Evolutionary conservation across 805 yeast species (phyloP), one percentile per base, ranked within the genome.

Genomic region (Yarrowia divulgata): DNA sequence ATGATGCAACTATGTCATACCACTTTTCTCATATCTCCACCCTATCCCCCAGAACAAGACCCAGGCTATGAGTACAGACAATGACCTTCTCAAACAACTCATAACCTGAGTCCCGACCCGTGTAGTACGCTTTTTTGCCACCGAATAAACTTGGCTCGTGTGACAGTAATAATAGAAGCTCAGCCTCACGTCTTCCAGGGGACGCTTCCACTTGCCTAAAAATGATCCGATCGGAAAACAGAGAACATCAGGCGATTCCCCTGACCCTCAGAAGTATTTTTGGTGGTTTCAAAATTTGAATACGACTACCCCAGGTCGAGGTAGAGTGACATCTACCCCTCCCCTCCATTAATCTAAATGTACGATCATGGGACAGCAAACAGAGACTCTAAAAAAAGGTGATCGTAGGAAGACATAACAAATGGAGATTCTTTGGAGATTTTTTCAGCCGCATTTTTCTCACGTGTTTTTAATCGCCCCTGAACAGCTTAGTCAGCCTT

Each of bases 101-200:
- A n/a, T n/a, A n/a, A n/a, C n/a, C n/a, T n/a, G n/a, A n/a, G n/a
- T n/a, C n/a, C n/a, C n/a, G n/a, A n/a, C n/a, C n/a, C n/a, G n/a
- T n/a, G n/a, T n/a, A n/a, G n/a, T n/a, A n/a, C n/a, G n/a, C n/a
- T n/a, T n/a, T n/a, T n/a, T n/a, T 32, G 54, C 54, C 54, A 49
- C 54, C 54, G 54, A 49, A 49, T 49, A 29, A 49, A 49, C 34
- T 32, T 8, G 48, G 29, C 52, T 48, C 52, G 52, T 48, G 37
- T 49, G 54, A 49, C 37, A 8, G 3, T 29, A 10, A 18, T 48
- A 29, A 29, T 48, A 49, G 37, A 49, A 29, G 52, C 52, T 48
- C 52, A 48, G 52, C 52, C 52, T 48, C 32, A 8, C 35, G 50
- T 6, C 3, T 6, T 8, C 3, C 5, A 2, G 14, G 4, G 5